phyloP scores from a whole-genome alignment of 805 yeast genomes.

The Candida awuae region DNA sequence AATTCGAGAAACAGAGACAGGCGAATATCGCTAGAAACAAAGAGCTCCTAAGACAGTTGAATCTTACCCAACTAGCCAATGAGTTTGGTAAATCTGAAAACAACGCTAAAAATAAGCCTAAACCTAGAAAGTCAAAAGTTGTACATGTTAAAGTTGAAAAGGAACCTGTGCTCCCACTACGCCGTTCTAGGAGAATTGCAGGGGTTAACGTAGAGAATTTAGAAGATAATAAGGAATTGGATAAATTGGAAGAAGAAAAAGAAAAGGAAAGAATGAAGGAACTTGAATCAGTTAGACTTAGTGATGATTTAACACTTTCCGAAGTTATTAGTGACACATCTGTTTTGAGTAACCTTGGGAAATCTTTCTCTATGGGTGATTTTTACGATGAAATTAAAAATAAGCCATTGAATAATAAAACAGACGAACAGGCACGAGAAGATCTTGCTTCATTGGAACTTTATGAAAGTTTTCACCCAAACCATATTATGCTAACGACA shows the following conservation, averaged over 20 bases:
- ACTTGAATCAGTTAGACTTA: slow-evolving; percentile 39
- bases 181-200: slow-evolving; percentile 73
- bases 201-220: slow-evolving; percentile 48
- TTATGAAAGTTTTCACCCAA: slow-evolving; percentile 53
- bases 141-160: slow-evolving; percentile 22
- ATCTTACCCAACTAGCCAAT: slow-evolving; percentile 50
- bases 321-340: slow-evolving; percentile 44
- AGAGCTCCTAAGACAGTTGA: slow-evolving; percentile 62
- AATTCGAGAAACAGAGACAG: slow-evolving; percentile 62
- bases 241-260: slow-evolving; percentile 30
- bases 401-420: slow-evolving; percentile 31
- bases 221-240: slow-evolving; percentile 31
- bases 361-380: slow-evolving; percentile 59
- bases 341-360: slow-evolving; percentile 34
- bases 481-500: slow-evolving; percentile 60
- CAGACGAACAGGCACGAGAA: slow-evolving; percentile 41
- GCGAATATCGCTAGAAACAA: slow-evolving; percentile 80
- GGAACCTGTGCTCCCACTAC: slow-evolving; percentile 40
- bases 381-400: slow-evolving; percentile 48
- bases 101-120: slow-evolving; percentile 9
- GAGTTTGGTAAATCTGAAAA: slow-evolving; percentile 13
- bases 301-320: slow-evolving; percentile 55
- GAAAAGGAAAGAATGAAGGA: slow-evolving; percentile 38
- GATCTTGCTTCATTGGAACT: slow-evolving; percentile 46
- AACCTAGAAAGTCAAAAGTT: slow-evolving; percentile 11